Percentiles rank a stretch among this genome's conserved stretches.
Conservation (phyloP, 176 grass and related monocot species). For the Oryza longistaminata region DNA sequence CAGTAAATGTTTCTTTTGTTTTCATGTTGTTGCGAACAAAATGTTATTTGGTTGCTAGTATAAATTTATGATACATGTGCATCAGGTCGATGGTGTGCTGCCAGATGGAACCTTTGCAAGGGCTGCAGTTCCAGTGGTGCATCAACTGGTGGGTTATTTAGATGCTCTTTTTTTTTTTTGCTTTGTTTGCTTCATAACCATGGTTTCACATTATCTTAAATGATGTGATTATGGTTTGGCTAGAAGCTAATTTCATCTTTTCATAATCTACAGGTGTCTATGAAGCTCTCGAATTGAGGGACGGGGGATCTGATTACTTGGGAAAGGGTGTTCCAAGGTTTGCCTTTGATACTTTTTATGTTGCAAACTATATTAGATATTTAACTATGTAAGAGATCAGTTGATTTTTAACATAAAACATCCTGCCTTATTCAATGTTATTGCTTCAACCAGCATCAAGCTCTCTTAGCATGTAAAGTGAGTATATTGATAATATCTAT, state of each 20-base stretch:
- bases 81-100: slow-evolving; percentile 67
- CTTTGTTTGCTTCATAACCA: neutral
- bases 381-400: neutral
- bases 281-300: slow-evolving; percentile 79
- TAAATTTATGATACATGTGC: neutral
- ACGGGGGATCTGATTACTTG: slow-evolving; percentile 83
- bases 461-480: neutral
- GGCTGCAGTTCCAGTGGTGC: slow-evolving; percentile 84
- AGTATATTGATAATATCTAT: neutral
- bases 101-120: slow-evolving; percentile 58
- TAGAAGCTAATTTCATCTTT: neutral
- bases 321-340: slow-evolving; percentile 89
- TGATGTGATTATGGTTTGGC: neutral
- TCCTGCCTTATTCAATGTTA: neutral
- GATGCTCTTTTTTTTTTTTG: neutral
- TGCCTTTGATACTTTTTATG: neutral
- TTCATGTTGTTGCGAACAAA: neutral
- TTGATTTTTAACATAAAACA: neutral
- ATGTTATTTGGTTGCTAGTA: neutral
- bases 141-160: slow-evolving; percentile 60
- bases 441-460: neutral
- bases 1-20: neutral
- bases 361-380: neutral
- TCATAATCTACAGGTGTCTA: slow-evolving; percentile 54
- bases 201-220: neutral